Base-by-base conservation (phyloP, 495 filamentous ascomycete species). In the Talaromyces liani region DNA sequence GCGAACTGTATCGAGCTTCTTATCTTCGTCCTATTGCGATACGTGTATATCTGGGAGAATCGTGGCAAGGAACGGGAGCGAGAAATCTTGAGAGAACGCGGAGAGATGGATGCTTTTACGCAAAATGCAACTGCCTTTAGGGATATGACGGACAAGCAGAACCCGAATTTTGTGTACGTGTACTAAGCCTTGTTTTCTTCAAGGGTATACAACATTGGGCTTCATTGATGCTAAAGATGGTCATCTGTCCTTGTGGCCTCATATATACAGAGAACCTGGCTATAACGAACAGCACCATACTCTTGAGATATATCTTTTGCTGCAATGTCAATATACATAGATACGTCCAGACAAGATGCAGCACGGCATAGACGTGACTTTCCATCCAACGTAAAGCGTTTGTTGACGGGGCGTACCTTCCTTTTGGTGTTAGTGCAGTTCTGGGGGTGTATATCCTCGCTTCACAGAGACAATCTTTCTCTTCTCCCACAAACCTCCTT, bases 131-230 rank as follows among this genome's bases (percentile, higher is more conserved):
- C 58, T 20, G 58, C 58, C 1, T 60, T 60, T 22, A 60, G 14
- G 20, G 58, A 60, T 24, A 16, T 60, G 58, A 60, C 58, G 12
- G 58, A 60, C 33, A 60, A 41, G 29, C 58, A 60, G 20, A 60
- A 60, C 24, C 58, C 58, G 18, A 60, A 60, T 33, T 62, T 62
- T 31, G 45, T 53, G 60, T 55, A 62, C 31, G 25, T 62, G 22
- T 60, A 60, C 27, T 58, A 41, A 8, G 33, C 9, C 33, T 8
- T 10, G 10, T 6, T 36, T 36, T 10, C 27, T 27, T 27, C 27
- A 27, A 27, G 27, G 4, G 27, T 27, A 27, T 27, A 27, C 27
- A 27, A 27, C 27, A 27, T 27, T 27, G 27, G 27, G 27, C 3
- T 27, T 4, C 27, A 27, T 27, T 27, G 27, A 27, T 27, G 27